Percentiles rank a stretch among this genome's conserved stretches.
phyloP scores from a whole-genome alignment of 2,329 filamentous ascomycete species.

The Paraconiothyrium sp. region DNA sequence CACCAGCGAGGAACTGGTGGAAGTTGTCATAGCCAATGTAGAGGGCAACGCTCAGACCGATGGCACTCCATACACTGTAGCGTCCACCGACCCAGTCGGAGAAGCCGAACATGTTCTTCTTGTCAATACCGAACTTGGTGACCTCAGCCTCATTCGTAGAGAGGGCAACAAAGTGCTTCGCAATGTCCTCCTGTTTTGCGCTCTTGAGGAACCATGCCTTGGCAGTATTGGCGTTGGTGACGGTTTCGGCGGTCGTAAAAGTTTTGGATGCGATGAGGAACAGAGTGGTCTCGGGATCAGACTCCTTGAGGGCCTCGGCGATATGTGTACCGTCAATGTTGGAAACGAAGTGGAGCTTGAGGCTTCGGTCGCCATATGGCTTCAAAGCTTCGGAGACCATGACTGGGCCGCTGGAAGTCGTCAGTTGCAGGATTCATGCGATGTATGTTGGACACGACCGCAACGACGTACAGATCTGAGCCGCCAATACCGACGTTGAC shows the following conservation, averaged over 20 bases:
- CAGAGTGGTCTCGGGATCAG: constrained; percentile 96
- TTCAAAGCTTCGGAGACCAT: constrained; percentile 99
- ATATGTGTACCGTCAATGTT: constrained; percentile 99
- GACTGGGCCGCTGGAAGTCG: constrained; percentile 76
- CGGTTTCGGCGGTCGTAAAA: constrained; percentile 97
- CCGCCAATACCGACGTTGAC: constrained; percentile 98
- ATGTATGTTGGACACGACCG: neutral
- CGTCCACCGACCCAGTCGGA: constrained; percentile 98
- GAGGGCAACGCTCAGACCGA: constrained; percentile 90
- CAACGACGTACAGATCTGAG: constrained; percentile 84
- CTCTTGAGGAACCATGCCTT: constrained; percentile 95
- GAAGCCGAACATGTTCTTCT: constrained; percentile 99
- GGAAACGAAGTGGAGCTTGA: constrained; percentile 97
- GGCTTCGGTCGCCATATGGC: constrained; percentile 84
- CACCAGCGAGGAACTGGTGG: constrained; percentile 92
- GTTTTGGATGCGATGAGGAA: constrained; percentile 99
- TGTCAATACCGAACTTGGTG: constrained; percentile 97
- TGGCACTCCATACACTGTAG: constrained; percentile 99
- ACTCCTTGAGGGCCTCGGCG: constrained; percentile 86
- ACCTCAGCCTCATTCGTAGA: constrained; percentile 96
- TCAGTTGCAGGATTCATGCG: constrained; percentile 31
- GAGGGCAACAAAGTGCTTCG: constrained; percentile 98
- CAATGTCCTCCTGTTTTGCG: constrained; percentile 81
- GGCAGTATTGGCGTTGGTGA: constrained; percentile 95
- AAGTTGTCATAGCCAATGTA: constrained; percentile 99